A percentile compares a stretch with the other conserved stretches of the same genome.
phyloP scores from a whole-genome alignment of 495 filamentous ascomycete genomes.

The Talaromyces ruber region DNA sequence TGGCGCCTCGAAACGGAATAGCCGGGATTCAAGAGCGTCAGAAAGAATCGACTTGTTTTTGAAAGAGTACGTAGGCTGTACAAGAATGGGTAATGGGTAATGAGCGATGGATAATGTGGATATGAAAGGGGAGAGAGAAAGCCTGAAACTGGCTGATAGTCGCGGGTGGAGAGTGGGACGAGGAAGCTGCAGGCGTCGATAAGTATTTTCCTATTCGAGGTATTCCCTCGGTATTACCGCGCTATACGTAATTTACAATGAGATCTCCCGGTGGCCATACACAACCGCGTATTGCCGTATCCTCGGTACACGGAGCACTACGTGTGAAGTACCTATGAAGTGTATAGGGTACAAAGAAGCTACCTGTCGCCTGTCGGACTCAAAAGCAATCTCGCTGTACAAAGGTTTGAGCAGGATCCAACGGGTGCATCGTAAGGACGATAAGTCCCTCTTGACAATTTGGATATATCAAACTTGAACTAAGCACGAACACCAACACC shows the following conservation, averaged over 20 bases:
- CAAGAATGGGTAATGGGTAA: not conserved
- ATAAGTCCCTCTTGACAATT: not conserved
- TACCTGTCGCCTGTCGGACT: too few relatives aligned
- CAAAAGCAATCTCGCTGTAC: too few relatives aligned
- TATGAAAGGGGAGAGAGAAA: not conserved
- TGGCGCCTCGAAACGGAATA: constrained; percentile 1
- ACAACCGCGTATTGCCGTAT: not conserved
- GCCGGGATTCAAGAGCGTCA: not conserved
- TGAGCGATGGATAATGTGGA: not conserved
- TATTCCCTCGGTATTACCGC: not conserved
- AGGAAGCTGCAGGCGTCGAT: not conserved
- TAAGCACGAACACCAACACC: not conserved
- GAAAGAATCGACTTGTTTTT: not conserved
- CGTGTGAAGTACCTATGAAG: not conserved
- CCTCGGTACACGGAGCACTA: not conserved
- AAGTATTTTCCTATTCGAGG: constrained; percentile 4
- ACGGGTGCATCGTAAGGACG: not conserved
- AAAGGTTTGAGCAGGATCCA: not conserved
- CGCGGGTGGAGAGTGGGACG: not conserved
- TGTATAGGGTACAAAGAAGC: not conserved
- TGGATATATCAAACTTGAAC: not conserved
- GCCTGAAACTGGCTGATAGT: not conserved
- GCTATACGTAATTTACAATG: not conserved
- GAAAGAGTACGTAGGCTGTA: not conserved
- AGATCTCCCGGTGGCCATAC: not conserved